These are phyloP conservation scores for Apiospora aurea DNA, from an alignment of 2,329 filamentous ascomycete genomes.

Conservation along the genomic window DNA sequence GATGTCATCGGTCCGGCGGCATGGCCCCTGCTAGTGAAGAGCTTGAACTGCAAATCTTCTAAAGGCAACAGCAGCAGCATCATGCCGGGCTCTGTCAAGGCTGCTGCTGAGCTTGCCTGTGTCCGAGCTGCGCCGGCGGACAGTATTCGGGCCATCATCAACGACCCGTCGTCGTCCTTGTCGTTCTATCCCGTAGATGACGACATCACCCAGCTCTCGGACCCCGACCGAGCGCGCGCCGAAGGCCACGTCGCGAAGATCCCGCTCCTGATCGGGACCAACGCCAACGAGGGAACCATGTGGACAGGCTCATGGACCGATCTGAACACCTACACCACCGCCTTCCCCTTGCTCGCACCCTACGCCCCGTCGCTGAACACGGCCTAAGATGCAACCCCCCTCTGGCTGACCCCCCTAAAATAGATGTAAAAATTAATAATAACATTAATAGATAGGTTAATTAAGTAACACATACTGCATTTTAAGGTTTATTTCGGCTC, in stretches of 20 bases:
- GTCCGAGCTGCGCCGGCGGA: conserved; percentile 44
- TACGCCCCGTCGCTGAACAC: conserved; percentile 12
- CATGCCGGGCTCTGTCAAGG: conserved; percentile 31
- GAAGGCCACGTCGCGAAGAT: conserved; percentile 37
- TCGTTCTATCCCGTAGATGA: conserved; percentile 42
- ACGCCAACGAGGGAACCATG: conserved; percentile 37
- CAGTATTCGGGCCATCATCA: conserved; percentile 43
- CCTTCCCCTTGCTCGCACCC: conserved; percentile 6
- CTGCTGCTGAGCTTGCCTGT: conserved; percentile 44
- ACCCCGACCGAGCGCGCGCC: conserved; percentile 41
- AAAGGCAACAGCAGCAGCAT: neutral
- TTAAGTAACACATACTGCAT: too few species aligned
- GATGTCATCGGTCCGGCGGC: conserved; percentile 36
- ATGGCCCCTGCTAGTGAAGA: conserved; percentile 33
- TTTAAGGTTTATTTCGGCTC: too few species aligned
- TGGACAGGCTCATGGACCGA: conserved; percentile 28
- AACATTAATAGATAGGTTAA: too few species aligned
- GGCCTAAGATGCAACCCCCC: too few species aligned
- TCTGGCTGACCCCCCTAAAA: too few species aligned
- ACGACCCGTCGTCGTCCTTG: conserved; percentile 36
- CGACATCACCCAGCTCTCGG: conserved; percentile 41
- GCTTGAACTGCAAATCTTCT: conserved; percentile 39
- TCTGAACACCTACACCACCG: conserved; percentile 10
- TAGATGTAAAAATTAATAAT: too few species aligned
- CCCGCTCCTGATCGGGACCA: conserved; percentile 38